These are phyloP conservation scores for Mycena albidolilacea DNA, from an alignment of 768 basidiomycete species.

Conservation along the genomic window DNA sequence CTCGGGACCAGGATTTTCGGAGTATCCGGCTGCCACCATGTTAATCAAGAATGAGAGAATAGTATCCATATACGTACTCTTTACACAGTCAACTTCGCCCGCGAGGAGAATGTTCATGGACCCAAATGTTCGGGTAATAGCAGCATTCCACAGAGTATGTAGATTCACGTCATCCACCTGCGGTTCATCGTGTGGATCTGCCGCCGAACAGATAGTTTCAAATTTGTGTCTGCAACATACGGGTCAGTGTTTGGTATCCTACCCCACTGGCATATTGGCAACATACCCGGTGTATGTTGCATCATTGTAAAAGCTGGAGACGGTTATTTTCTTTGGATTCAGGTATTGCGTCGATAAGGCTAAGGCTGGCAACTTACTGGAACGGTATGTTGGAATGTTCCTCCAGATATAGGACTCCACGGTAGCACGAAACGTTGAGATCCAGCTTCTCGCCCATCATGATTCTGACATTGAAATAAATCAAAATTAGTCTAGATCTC, in stretches of 20 bases:
- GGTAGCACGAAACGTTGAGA: constrained; percentile 25
- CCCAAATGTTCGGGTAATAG: constrained; percentile 17
- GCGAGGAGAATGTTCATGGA: constrained; percentile 26
- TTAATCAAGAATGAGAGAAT: neutral
- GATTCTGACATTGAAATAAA: constrained; percentile 3
- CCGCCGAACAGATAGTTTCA: constrained; percentile 15
- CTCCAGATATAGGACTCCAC: constrained; percentile 32
- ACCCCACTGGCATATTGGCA: neutral
- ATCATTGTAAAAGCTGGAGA: neutral
- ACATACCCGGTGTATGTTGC: constrained; percentile 18
- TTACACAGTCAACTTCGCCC: constrained; percentile 36
- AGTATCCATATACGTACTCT: neutral
- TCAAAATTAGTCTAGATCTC: neutral
- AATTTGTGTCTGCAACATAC: constrained; percentile 30
- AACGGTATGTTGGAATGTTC: neutral
- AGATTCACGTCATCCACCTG: neutral
- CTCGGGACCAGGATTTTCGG: constrained; percentile 17
- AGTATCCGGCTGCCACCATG: constrained; percentile 4
- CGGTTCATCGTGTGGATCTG: neutral
- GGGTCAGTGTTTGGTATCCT: too few species aligned
- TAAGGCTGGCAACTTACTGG: constrained; percentile 3
- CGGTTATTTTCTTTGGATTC: too few species aligned
- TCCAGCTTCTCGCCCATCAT: constrained; percentile 16
- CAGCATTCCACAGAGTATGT: constrained; percentile 23
- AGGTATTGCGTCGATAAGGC: too few species aligned